These are phyloP conservation scores for Collybiopsis luxurians DNA, from an alignment of 768 basidiomycete species.

Conservation along the genomic window DNA sequence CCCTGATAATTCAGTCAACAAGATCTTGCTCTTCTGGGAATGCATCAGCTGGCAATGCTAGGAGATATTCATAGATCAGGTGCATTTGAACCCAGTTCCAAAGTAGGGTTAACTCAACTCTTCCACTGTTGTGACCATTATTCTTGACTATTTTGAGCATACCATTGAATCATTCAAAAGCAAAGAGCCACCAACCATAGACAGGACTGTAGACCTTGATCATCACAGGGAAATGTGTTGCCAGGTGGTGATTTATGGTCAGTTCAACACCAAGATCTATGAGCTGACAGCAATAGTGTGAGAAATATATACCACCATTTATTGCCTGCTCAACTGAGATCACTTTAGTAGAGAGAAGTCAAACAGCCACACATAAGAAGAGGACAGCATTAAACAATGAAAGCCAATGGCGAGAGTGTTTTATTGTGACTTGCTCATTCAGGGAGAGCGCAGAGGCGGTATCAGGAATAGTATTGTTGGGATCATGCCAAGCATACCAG, in stretches of 20 bases:
- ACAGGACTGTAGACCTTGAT: constrained; percentile 26
- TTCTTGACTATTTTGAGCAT: constrained; percentile 28
- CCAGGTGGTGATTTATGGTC: constrained; percentile 26
- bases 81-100: constrained; percentile 25
- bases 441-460: constrained; percentile 15
- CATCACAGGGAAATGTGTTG: constrained; percentile 20
- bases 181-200: constrained; percentile 33
- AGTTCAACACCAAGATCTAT: constrained; percentile 15
- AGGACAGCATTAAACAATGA: constrained; percentile 14
- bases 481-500: constrained; percentile 24
- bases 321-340: constrained; percentile 22
- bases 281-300: constrained; percentile 14
- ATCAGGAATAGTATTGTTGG: constrained; percentile 17
- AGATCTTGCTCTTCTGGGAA: constrained; percentile 6
- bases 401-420: constrained; percentile 12
- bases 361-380: constrained; percentile 17
- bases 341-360: constrained; percentile 13
- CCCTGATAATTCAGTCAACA: no score
- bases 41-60: constrained; percentile 15
- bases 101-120: constrained; percentile 27
- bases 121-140: constrained; percentile 27
- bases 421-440: constrained; percentile 12
- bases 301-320: constrained; percentile 19
- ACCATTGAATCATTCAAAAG: constrained; percentile 32
- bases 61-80: constrained; percentile 20